Base-by-base conservation (phyloP, 257 asterid species). In the Eucommia ulmoides region DNA sequence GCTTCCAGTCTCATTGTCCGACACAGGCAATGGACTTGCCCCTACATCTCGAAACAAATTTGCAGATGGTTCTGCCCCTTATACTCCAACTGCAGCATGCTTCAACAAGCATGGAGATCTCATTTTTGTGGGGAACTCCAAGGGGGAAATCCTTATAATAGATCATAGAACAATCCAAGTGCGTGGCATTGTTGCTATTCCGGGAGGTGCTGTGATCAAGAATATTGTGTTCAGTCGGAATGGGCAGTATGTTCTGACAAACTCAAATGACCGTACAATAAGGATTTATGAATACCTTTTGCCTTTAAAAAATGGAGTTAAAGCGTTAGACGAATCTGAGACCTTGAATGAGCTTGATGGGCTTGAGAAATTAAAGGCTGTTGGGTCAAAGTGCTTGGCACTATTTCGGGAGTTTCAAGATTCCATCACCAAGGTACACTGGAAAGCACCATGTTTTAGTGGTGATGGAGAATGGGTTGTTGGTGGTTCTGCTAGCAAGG, bases 391-490 rank as follows among this genome's bases (percentile, higher is more conserved):
- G 73, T 74, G 78, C 69, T 67, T 87, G 59, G 55, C 78, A 38
- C 80, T 78, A 49, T 76, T 73, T 59, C 80, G 84, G 14, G 88
- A 83, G 70, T 83, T 87, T 70, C 97, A 87, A 55, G 97, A 87
- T 63, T 80, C 88, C 20, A 75, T 87, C 24, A 87, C 94, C 57
- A 83, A 60, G 71, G 88, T 80, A 71, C 97, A 83, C 46, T 87
- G 97, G 97, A 83, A 87, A 66, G 97, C 86, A 33, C 97, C 93
- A 1, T 83, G 97, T 71, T 83, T 87, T 65, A 87, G 94, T 73
- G 97, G 97, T 55, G 94, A 87, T 60, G 84, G 94, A 7, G 94
- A 87, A 76, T 87, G 97, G 97, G 88, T 87, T 29, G 66, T 87
- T 58, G 94, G 97, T 52, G 94, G 94, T 51, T 87, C 97, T 62